Evolutionary conservation across 257 asterid species (phyloP), one percentile per base, ranked within the genome.

Genomic region (Phtheirospermum japonicum): DNA sequence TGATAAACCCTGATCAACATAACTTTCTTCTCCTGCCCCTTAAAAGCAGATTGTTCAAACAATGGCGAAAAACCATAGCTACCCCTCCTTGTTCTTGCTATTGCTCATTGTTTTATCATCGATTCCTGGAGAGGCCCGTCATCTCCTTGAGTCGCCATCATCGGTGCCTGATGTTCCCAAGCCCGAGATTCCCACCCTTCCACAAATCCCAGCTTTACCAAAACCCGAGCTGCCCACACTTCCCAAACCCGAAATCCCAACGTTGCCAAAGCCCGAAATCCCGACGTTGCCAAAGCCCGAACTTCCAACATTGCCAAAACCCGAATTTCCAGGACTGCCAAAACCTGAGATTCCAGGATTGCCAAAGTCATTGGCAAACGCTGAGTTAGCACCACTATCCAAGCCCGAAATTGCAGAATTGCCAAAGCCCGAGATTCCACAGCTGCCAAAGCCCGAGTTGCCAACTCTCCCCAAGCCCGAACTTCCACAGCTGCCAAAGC

Each of bases 121-220:
- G 1, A 52, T 17, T 20, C 64, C 20, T 6, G 36, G 51, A 0
- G 55, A 65, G 54, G 76, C 73, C 8, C 77, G 40, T 34, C 56
- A 53, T 34, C 77, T 73, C 51, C 65, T 73, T 9, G 40, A 6
- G 40, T 37, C 28, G 28, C 2, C 3, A 1, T 23, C 3, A 3
- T 23, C n/a, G n/a, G n/a, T 57, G n/a, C 71, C 71, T 9, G 57
- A 13, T 5, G 19, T 57, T 9, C 71, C 75, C 1, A 54, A 66
- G 32, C 72, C 64, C 40, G 40, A 34, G 10, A 34, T 34, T 34
- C 40, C 40, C n/a, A n/a, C n/a, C 0, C 40, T 34, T 6, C 40
- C 40, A 34, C 2, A 2, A 5, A 2, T 34, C 10, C 40, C 40
- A 34, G 2, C 40, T 34, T 34, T 34, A 34, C 40, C 40, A 34